These are phyloP conservation scores for Echites panduratus DNA, from an alignment of 257 asterid species.

Conservation along the genomic window DNA sequence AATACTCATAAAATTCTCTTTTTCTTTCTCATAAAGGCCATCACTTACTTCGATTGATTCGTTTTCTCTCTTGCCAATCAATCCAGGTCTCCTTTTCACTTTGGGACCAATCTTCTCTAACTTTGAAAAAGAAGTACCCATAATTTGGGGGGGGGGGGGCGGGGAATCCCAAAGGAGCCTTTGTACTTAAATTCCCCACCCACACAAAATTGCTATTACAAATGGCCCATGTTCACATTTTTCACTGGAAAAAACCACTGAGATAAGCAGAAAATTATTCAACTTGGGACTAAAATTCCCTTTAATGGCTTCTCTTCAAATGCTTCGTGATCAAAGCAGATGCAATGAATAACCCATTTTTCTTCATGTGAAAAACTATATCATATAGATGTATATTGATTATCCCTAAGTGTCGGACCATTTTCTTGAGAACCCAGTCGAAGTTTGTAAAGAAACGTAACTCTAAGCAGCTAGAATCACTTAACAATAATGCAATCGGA, in stretches of 20 bases:
- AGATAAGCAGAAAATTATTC: neutral
- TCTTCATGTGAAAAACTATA: neutral
- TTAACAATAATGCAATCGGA: neutral
- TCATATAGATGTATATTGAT: neutral
- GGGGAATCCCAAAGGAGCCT: too few relatives aligned
- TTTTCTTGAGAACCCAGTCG: neutral
- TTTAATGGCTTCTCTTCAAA: too few relatives aligned
- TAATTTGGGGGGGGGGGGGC: too few relatives aligned
- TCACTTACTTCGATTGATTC: neutral
- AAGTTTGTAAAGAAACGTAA: neutral
- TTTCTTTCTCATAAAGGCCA: neutral
- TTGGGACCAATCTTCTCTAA: neutral
- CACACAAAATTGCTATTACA: neutral
- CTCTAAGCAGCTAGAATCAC: neutral
- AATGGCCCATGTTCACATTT: neutral
- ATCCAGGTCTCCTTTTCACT: neutral
- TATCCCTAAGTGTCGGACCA: neutral
- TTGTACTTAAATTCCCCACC: neutral
- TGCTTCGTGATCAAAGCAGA: too few relatives aligned
- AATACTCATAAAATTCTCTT: neutral
- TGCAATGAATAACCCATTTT: too few relatives aligned
- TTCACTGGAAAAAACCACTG: too few relatives aligned
- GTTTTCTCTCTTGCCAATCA: neutral
- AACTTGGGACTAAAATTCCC: neutral
- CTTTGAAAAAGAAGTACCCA: constrained; percentile 5